These are phyloP conservation scores for Lasiodiplodia gonubiensis DNA, from an alignment of 2,329 filamentous ascomycete genomes.

Conservation along the genomic window DNA sequence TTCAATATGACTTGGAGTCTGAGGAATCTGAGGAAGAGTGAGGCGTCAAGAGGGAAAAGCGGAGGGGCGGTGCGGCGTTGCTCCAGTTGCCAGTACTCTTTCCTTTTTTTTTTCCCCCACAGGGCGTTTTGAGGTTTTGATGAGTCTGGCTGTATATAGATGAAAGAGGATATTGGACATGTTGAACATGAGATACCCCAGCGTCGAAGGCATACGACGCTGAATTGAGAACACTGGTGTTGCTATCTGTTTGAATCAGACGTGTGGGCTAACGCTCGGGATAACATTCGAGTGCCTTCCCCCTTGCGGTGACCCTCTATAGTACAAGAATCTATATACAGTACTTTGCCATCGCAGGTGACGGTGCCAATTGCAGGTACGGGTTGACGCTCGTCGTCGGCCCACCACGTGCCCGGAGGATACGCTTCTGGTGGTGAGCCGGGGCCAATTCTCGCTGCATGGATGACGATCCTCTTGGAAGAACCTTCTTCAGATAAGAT, in stretches of 20 bases:
- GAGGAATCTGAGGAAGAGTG: constrained; percentile 5
- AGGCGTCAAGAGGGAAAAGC: not conserved
- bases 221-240: not conserved
- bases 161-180: not conserved
- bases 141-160: not conserved
- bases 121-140: not conserved
- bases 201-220: not conserved
- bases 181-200: not conserved
- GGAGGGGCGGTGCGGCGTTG: not conserved
- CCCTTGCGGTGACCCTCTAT: constrained; percentile 17
- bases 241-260: not conserved
- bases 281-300: constrained; percentile 8
- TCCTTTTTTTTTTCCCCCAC: not conserved
- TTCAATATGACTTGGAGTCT: not conserved
- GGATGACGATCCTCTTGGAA: constrained; percentile 7
- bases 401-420: constrained; percentile 14
- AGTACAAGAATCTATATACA: constrained; percentile 23
- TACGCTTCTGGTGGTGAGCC: not conserved
- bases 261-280: not conserved
- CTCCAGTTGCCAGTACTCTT: not conserved
- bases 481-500: not conserved
- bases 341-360: constrained; percentile 17
- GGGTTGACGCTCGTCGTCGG: not conserved
- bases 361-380: constrained; percentile 8
- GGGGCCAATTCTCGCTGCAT: not conserved